Base-by-base conservation (phyloP, 768 basidiomycete genomes). In the Megacollybia marginata region DNA sequence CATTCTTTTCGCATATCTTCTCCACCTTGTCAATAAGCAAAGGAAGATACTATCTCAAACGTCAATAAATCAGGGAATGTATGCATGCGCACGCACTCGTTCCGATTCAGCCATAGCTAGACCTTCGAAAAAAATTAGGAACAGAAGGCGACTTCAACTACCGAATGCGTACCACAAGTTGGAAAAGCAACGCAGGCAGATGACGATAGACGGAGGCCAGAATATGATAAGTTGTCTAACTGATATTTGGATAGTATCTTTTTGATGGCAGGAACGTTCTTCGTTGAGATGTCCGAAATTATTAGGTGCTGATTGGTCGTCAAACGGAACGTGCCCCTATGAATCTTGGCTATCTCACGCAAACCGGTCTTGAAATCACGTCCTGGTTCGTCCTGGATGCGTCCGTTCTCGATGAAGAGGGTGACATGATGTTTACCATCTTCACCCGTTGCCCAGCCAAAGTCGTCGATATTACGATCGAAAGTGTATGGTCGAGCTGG, bases 131-230 rank as follows among this genome's bases (percentile, higher is more conserved):
- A 15, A 5, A 9, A 18, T 46, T 33, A 43, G 44, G 16, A 23
- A 11, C 44, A 34, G 42, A 7, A 33, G 18, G 16, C 2, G 23
- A 43, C 23, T 28, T 28, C 23, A 28, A 28, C 23, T 28, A 28
- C 23, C 23, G 23, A 28, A 28, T 36, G 71, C 79, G 48, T 53
- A 83, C 83, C 90, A 65, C 92, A 97, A 10, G 94, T 97, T 1
- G 96, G 96, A 76, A 98, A 93, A 2, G 95, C 85, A 50, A 99
- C 96, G 69, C 96, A 99, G 12, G 96, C 95, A 12, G 92, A 94
- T 8, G 88, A 89, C 5, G 92, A 89, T 44, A 97, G 69, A 47
- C 95, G 77, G 58, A 98, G 65, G 4, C 79, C 94, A 11, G 82
- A 79, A 57, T 82, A 83, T 47, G 80, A 73, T 49, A 97, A 63